A percentile compares a stretch with the other conserved stretches of the same genome.
Evolutionary conservation across 2,329 filamentous ascomycete species (phyloP).

Genomic region (Lachnellula willkommii): DNA sequence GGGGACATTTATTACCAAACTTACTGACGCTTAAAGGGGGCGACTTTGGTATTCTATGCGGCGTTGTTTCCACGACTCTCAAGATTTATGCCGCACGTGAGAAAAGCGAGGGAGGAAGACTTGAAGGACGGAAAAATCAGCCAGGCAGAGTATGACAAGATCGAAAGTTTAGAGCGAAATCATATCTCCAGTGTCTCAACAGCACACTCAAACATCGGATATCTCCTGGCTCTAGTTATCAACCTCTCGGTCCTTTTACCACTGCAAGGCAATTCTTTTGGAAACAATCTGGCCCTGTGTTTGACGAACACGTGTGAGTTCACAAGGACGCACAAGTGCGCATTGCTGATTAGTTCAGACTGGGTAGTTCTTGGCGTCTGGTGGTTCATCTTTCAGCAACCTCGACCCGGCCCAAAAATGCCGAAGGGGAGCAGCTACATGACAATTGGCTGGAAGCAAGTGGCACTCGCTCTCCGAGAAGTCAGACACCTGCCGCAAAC

Average conservation of each 20-base stretch:
- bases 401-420: constrained; percentile 35
- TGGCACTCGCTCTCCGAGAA: constrained; percentile 35
- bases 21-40: constrained; percentile 16
- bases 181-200: constrained; percentile 39
- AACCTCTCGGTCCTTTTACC: constrained; percentile 38
- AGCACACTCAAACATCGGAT: constrained; percentile 40
- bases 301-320: constrained; percentile 38
- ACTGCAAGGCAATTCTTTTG: constrained; percentile 32
- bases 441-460: constrained; percentile 39
- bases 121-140: constrained; percentile 35
- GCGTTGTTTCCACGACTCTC: constrained; percentile 37
- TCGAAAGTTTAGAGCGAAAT: constrained; percentile 38
- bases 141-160: constrained; percentile 36
- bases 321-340: not conserved
- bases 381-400: constrained; percentile 41
- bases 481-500: constrained; percentile 37
- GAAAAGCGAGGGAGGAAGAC: constrained; percentile 38
- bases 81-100: constrained; percentile 37
- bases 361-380: constrained; percentile 38
- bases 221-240: constrained; percentile 35
- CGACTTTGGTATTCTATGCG: constrained; percentile 39
- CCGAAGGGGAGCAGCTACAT: constrained; percentile 36
- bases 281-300: constrained; percentile 37
- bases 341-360: constrained; percentile 24
- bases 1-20: not conserved